These are phyloP conservation scores for Onygena corvina DNA, from an alignment of 2,329 filamentous ascomycete genomes.

Conservation along the genomic window DNA sequence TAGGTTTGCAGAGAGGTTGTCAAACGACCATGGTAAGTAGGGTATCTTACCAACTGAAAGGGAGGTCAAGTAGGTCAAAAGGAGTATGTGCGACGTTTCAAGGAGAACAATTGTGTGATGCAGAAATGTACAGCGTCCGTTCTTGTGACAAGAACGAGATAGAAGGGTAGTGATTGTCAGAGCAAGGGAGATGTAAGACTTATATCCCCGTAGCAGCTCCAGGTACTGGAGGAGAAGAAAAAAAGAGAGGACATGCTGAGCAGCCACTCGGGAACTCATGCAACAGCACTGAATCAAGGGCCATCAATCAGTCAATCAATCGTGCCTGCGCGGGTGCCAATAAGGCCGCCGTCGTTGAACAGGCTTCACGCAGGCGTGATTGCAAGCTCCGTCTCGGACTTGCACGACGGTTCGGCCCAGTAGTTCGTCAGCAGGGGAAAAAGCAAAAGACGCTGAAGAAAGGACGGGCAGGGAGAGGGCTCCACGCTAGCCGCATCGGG, in stretches of 20 bases:
- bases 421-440: slow-evolving; percentile 2
- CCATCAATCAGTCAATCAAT: background rate
- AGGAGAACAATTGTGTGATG: background rate
- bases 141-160: background rate
- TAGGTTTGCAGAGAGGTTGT: background rate
- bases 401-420: too few species aligned
- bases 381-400: slow-evolving; percentile 11
- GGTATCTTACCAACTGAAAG: background rate
- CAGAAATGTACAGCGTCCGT: background rate
- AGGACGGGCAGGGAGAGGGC: background rate
- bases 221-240: slow-evolving; percentile 1
- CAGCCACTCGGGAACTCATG: background rate
- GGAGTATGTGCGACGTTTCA: background rate
- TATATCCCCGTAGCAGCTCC: background rate
- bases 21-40: too few species aligned
- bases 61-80: too few species aligned
- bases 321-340: background rate
- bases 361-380: slow-evolving; percentile 9
- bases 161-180: background rate
- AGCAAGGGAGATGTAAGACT: slow-evolving; percentile 2
- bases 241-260: background rate
- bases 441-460: slow-evolving; percentile 10
- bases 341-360: background rate
- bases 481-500: slow-evolving; percentile 13
- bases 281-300: background rate